Base-by-base conservation (phyloP, 768 basidiomycete species). In the Lanmaoa pseudosensibilis region DNA sequence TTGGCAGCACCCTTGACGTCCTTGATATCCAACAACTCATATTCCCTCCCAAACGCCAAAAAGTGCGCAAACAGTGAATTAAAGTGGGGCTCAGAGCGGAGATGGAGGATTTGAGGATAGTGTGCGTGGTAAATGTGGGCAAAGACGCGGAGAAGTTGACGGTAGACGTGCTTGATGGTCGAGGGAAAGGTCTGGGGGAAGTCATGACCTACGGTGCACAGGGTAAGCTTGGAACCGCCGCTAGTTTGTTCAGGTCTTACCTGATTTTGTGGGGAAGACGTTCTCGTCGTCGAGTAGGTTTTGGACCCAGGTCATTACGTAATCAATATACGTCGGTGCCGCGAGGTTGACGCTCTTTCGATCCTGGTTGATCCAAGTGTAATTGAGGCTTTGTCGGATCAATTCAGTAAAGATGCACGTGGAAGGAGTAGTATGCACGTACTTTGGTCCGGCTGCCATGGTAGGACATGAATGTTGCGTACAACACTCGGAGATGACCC, bases 11-110 rank as follows among this genome's bases (percentile, higher is more conserved):
- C 91, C 58, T 83, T 88, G 69, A 97, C 83, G 69, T 98, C 96
- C 73, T 88, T 92, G 58, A 88, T 78, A 50, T 96, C 93, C 61
- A 98, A 71, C 57, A 98, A 70, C 65, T 98, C 92, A 72, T 95
- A 98, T 72, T 98, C 93, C 60, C 83, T 82, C 0, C 96, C 96
- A 65, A 98, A 98, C 1, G 95, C 94, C 49, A 98, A 78, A 76
- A 97, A 99, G 74, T 98, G 96, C 0, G 96, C 96, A 72, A 98
- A 98, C 37, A 98, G 85, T 4, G 94, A 96, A 72, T 96, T 96
- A 77, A 96, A 95, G 71, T 96, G 94, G 0, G 92, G 92, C 68
- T 98, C 96, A 11, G 90, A 86, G 39, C 92, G 91, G 25, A 98
- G 83, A 68, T 98, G 94, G 23, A 98, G 83, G 67, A 98, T 89